Evolutionary conservation across 2,329 filamentous ascomycete genomes (phyloP).

Genomic region (Pyrenochaeta sp.): DNA sequence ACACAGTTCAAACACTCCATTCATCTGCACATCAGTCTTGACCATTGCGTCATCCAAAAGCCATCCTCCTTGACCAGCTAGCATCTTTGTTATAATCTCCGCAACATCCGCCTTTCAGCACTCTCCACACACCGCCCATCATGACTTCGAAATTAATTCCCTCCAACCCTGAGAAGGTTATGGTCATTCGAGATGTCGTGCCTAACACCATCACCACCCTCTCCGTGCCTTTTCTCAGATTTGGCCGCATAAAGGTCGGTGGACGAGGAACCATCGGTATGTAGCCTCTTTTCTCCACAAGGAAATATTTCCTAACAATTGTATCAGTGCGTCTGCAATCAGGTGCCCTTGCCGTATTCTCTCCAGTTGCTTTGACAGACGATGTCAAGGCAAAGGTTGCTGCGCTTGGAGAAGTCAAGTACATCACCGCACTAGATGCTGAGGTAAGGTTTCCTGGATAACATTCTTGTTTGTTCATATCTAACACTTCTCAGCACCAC

Average conservation of each 20-base stretch:
- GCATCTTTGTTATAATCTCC: not conserved
- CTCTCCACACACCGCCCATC: constrained; percentile 9
- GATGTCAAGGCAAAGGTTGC: constrained; percentile 71
- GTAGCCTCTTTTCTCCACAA: constrained; percentile 18
- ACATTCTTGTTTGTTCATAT: not conserved
- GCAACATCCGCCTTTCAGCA: not conserved
- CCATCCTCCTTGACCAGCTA: too few species aligned
- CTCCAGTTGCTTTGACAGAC: constrained; percentile 83
- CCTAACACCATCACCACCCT: constrained; percentile 76
- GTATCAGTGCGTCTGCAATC: constrained; percentile 75
- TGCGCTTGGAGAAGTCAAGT: constrained; percentile 71
- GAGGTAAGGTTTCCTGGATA: constrained; percentile 57
- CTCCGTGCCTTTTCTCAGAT: constrained; percentile 83
- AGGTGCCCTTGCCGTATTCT: constrained; percentile 86
- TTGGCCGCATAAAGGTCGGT: constrained; percentile 81
- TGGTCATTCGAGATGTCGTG: constrained; percentile 88
- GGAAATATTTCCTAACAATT: constrained; percentile 12
- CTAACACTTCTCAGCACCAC: constrained; percentile 69
- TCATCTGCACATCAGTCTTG: constrained; percentile 15
- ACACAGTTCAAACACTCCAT: constrained; percentile 3
- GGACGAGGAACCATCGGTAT: constrained; percentile 85
- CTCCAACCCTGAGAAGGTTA: constrained; percentile 78
- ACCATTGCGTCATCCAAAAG: constrained; percentile 33
- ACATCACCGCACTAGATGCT: constrained; percentile 86
- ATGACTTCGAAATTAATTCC: constrained; percentile 53